Evolutionary conservation across 345 rosid species (phyloP).

Genomic region (Schrenkiella parvula): DNA sequence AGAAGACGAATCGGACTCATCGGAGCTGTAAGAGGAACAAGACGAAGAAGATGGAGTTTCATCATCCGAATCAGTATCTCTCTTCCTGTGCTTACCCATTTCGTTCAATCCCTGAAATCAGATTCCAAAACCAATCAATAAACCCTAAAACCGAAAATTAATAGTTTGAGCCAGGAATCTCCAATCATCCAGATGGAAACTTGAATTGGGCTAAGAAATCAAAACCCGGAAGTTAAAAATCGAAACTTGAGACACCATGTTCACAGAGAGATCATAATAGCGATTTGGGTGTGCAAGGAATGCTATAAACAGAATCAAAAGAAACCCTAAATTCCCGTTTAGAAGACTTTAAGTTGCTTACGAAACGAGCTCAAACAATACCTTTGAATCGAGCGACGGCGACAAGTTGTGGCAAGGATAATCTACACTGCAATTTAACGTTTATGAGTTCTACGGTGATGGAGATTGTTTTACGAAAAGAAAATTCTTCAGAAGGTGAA

Average conservation of each 20-base stretch:
- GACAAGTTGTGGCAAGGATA: neutral
- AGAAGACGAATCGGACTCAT: slow-evolving; percentile 46
- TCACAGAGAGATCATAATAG: neutral
- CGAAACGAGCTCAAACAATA: neutral
- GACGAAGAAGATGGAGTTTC: slow-evolving; percentile 34
- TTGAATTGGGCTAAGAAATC: neutral
- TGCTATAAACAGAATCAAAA: neutral
- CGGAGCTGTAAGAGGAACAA: slow-evolving; percentile 34
- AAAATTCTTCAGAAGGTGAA: neutral
- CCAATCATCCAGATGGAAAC: neutral
- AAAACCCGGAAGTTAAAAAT: neutral
- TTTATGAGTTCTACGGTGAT: neutral
- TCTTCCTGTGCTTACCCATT: slow-evolving; percentile 33
- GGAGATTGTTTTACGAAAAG: neutral
- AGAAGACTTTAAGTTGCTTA: neutral
- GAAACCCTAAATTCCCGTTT: neutral
- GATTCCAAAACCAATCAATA: slow-evolving; percentile 9
- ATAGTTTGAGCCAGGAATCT: neutral
- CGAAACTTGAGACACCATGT: neutral
- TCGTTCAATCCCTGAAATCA: slow-evolving; percentile 13
- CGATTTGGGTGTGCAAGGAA: neutral
- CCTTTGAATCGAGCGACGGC: neutral
- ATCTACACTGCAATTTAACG: neutral
- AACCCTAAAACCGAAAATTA: neutral
- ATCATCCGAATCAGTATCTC: slow-evolving; percentile 39